A percentile compares a stretch with the other conserved stretches of the same genome.
Conservation (phyloP, 2,329 filamentous ascomycete genomes). For the Alternaria sp. region DNA sequence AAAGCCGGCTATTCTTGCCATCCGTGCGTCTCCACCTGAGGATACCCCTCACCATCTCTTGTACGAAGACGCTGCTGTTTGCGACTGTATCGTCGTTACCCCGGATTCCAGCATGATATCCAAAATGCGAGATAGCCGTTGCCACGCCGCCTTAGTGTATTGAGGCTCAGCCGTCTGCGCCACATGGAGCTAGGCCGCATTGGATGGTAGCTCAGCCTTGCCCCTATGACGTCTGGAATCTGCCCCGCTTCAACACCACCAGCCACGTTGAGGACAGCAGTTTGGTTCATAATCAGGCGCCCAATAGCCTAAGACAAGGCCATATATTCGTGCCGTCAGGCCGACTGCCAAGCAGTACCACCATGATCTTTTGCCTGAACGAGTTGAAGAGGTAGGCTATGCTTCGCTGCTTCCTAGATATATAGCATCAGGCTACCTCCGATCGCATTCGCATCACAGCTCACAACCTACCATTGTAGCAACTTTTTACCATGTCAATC, state of each 20-base stretch:
- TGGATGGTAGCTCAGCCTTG: constrained; percentile 2
- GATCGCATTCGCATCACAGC: not conserved
- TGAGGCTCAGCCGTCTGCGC: constrained; percentile 7
- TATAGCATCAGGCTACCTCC: not conserved
- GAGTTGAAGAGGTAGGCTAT: constrained; percentile 1
- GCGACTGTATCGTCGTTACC: not conserved
- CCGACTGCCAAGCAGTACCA: constrained; percentile 17
- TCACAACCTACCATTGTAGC: too few species aligned
- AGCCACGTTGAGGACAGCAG: not conserved
- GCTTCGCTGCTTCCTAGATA: not conserved
- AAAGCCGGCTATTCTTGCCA: constrained; percentile 22
- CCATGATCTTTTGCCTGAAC: not conserved
- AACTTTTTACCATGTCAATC: constrained; percentile 20
- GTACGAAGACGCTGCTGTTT: not conserved
- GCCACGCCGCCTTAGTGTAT: not conserved
- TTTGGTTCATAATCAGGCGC: constrained; percentile 13
- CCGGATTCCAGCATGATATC: not conserved
- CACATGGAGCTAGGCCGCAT: constrained; percentile 1
- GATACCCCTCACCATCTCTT: not conserved
- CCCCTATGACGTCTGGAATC: constrained; percentile 9
- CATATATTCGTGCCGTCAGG: not conserved
- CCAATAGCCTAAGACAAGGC: constrained; percentile 14
- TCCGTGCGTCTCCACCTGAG: not conserved
- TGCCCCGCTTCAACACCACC: constrained; percentile 7
- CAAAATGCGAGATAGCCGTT: not conserved